A percentile compares a stretch with the other conserved stretches of the same genome.
These are phyloP conservation scores for Marasmius oreades DNA, from an alignment of 1,284 basidiomycete species.

Conservation along the genomic window DNA sequence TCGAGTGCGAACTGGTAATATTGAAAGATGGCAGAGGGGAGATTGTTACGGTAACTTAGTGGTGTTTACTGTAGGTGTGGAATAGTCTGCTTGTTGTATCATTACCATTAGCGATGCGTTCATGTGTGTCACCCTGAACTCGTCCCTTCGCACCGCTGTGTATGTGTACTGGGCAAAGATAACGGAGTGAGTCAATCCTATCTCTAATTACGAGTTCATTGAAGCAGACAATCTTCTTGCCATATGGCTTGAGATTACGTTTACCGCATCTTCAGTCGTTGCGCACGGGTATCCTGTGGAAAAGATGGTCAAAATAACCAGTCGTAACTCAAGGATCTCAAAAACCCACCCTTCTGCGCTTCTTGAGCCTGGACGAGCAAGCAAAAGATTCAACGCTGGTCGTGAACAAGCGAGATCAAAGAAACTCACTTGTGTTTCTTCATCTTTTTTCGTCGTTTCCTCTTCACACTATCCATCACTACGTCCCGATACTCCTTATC, in stretches of 20 bases:
- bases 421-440: conserved; percentile 81
- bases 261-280: conserved; percentile 38
- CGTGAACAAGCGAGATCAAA: conserved; percentile 3
- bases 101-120: background rate
- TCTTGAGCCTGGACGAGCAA: conserved; percentile 46
- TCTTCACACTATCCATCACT: conserved; percentile 73
- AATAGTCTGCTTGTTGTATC: background rate
- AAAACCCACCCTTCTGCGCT: conserved; percentile 50
- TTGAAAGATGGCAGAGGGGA: conserved; percentile 85
- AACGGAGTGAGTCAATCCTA: background rate
- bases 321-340: background rate
- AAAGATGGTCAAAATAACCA: conserved; percentile 10
- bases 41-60: conserved; percentile 79
- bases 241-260: conserved; percentile 13
- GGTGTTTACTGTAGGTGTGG: background rate
- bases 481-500: conserved; percentile 59
- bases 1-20: conserved; percentile 89
- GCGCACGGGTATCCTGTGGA: conserved; percentile 36
- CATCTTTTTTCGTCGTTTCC: conserved; percentile 86
- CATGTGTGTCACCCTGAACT: background rate
- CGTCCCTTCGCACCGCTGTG: too few relatives aligned
- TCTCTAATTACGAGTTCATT: background rate
- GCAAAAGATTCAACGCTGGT: background rate
- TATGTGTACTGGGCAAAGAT: too few relatives aligned
- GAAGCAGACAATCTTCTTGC: background rate